Conservation (phyloP, 441 rosid genomes). For the Gossypium lobatum region DNA sequence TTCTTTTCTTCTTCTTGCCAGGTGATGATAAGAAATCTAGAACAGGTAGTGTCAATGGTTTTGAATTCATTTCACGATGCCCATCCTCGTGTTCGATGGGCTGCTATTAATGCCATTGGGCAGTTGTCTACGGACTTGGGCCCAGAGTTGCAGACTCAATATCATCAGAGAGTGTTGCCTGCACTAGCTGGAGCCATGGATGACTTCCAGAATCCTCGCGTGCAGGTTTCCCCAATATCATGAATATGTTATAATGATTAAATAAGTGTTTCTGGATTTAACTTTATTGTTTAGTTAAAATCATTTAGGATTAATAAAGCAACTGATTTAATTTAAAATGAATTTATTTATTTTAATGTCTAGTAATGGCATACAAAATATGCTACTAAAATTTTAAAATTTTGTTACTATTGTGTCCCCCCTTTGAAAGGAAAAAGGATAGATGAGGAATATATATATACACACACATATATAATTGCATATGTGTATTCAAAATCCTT, state of each 20-base stretch:
- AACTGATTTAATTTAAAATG: neutral
- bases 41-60: constrained; percentile 41
- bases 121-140: constrained; percentile 46
- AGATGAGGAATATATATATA: neutral
- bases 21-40: constrained; percentile 39
- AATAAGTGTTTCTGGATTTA: neutral
- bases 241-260: neutral
- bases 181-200: constrained; percentile 48
- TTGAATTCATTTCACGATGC: constrained; percentile 40
- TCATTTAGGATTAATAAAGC: neutral
- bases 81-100: constrained; percentile 50
- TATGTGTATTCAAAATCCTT: neutral
- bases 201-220: constrained; percentile 44
- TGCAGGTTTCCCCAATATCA: constrained; percentile 36
- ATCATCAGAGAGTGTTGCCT: constrained; percentile 43
- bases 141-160: constrained; percentile 43
- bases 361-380: neutral
- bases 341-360: neutral
- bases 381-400: neutral
- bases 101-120: constrained; percentile 51
- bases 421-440: too few relatives aligned
- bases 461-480: neutral
- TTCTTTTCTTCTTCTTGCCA: constrained; percentile 7
- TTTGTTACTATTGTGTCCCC: neutral
- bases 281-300: neutral